phyloP scores from a whole-genome alignment of 306 rosid species.

The Hippophae rhamnoides region DNA sequence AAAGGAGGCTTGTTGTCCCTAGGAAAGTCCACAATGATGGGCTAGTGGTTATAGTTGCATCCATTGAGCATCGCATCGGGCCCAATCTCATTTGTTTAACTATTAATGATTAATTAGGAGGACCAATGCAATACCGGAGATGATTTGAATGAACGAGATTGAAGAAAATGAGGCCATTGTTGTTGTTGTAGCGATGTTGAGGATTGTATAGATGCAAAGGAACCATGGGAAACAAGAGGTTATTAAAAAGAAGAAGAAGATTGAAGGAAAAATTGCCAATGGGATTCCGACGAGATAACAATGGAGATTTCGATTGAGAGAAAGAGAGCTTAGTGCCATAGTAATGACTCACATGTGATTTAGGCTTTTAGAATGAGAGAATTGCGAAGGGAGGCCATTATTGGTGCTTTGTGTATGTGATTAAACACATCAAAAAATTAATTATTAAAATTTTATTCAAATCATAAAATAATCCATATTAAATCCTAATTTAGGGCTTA shows the following conservation, averaged over 20 bases:
- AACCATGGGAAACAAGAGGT: neutral
- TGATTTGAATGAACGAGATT: slow-evolving; percentile 32
- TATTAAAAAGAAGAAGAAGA: slow-evolving; percentile 8
- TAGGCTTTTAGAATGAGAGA: slow-evolving; percentile 17
- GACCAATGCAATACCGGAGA: slow-evolving; percentile 27
- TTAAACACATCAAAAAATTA: too few relatives aligned
- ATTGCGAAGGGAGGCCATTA: too few relatives aligned
- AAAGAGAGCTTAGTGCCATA: slow-evolving; percentile 53
- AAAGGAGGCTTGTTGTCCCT: slow-evolving; percentile 39
- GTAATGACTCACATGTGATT: slow-evolving; percentile 3
- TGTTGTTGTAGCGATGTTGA: slow-evolving; percentile 5
- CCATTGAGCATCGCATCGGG: slow-evolving; percentile 76
- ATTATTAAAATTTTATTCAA: too few relatives aligned
- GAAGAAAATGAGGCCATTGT: slow-evolving; percentile 3
- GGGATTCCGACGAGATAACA: slow-evolving; percentile 21
- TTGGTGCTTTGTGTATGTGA: too few relatives aligned
- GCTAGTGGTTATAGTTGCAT: slow-evolving; percentile 83
- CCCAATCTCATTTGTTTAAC: slow-evolving; percentile 38
- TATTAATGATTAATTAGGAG: slow-evolving; percentile 19
- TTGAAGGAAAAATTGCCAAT: neutral
- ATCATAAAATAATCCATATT: too few relatives aligned
- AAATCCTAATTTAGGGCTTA: too few relatives aligned
- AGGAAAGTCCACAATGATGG: slow-evolving; percentile 54
- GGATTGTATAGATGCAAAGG: slow-evolving; percentile 3
- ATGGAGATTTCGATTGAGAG: slow-evolving; percentile 40